A percentile compares a stretch with the other conserved stretches of the same genome.
Evolutionary conservation across 2,329 filamentous ascomycete species (phyloP).

Genomic region (Aspergillus sp.): DNA sequence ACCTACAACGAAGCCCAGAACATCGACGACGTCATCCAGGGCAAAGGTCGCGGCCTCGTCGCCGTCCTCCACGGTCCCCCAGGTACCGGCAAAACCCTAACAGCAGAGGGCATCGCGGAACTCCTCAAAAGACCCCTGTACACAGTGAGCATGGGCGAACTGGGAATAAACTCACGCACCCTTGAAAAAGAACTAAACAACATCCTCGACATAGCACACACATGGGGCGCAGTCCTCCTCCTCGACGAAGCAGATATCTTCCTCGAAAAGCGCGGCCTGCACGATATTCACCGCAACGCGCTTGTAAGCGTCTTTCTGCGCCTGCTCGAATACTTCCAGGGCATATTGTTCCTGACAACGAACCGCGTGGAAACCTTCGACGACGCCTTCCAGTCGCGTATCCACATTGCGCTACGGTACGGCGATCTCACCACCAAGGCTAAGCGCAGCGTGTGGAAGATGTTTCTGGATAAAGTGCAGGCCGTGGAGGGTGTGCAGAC

Average conservation of each 20-base stretch:
- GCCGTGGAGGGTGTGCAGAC: conserved; percentile 55
- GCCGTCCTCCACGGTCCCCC: conserved; percentile 76
- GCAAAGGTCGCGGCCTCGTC: conserved; percentile 81
- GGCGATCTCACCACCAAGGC: conserved; percentile 66
- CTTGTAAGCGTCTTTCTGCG: conserved; percentile 83
- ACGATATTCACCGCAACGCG: conserved; percentile 77
- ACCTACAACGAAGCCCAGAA: conserved; percentile 74
- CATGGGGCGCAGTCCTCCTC: conserved; percentile 77
- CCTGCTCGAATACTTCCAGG: conserved; percentile 84
- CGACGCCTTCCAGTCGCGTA: conserved; percentile 80
- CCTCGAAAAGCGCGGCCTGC: conserved; percentile 72
- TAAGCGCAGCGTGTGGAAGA: conserved; percentile 72
- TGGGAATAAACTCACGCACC: conserved; percentile 67
- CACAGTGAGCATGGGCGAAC: conserved; percentile 73
- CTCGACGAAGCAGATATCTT: conserved; percentile 83
- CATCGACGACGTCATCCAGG: conserved; percentile 75
- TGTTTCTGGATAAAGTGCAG: conserved; percentile 70
- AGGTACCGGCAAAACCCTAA: conserved; percentile 82
- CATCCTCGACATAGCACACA: conserved; percentile 77
- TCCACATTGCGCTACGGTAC: conserved; percentile 78
- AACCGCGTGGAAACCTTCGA: conserved; percentile 84
- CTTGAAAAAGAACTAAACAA: conserved; percentile 73
- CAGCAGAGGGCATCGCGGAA: conserved; percentile 79
- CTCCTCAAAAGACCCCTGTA: conserved; percentile 75
- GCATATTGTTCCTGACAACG: conserved; percentile 82